These are phyloP conservation scores for Candida tetrigidarum DNA, from an alignment of 1,139 yeast genomes.

Conservation along the genomic window DNA sequence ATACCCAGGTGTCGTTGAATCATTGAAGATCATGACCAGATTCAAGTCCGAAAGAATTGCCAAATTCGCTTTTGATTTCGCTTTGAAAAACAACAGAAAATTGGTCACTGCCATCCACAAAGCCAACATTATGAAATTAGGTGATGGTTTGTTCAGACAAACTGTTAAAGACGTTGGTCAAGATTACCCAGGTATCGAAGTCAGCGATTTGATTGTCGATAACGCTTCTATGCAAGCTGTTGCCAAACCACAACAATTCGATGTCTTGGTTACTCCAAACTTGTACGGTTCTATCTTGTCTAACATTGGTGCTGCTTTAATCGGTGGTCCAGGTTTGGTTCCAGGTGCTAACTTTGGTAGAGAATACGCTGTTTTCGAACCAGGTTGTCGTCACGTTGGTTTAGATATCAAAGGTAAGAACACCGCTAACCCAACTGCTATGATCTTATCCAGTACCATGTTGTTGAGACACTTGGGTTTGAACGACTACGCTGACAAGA, in stretches of 20 bases:
- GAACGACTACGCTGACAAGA: conserved; percentile 80
- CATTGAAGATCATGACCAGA: conserved; percentile 92
- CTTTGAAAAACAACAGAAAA: conserved; percentile 88
- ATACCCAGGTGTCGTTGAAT: conserved; percentile 97
- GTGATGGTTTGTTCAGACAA: conserved; percentile 97
- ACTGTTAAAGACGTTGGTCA: conserved; percentile 91
- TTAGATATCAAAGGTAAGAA: conserved; percentile 93
- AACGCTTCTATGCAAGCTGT: conserved; percentile 99
- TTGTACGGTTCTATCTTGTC: conserved; percentile 97
- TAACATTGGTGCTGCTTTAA: conserved; percentile 97
- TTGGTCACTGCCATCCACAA: conserved; percentile 97
- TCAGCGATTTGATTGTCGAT: conserved; percentile 95
- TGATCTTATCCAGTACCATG: conserved; percentile 90
- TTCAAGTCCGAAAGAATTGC: conserved; percentile 97
- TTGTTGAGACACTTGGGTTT: conserved; percentile 94
- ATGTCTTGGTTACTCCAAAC: conserved; percentile 97
- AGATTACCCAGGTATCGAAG: conserved; percentile 84
- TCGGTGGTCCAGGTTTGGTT: conserved; percentile 98
- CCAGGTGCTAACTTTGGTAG: conserved; percentile 99
- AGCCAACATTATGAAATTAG: conserved; percentile 98
- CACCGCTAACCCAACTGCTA: conserved; percentile 98
- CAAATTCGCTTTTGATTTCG: conserved; percentile 96
- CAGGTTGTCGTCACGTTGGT: conserved; percentile 99
- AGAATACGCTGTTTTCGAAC: conserved; percentile 97
- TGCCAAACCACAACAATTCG: conserved; percentile 97